These are phyloP conservation scores for Xerocomus amazonicus DNA, from an alignment of 1,284 basidiomycete species.

Conservation along the genomic window DNA sequence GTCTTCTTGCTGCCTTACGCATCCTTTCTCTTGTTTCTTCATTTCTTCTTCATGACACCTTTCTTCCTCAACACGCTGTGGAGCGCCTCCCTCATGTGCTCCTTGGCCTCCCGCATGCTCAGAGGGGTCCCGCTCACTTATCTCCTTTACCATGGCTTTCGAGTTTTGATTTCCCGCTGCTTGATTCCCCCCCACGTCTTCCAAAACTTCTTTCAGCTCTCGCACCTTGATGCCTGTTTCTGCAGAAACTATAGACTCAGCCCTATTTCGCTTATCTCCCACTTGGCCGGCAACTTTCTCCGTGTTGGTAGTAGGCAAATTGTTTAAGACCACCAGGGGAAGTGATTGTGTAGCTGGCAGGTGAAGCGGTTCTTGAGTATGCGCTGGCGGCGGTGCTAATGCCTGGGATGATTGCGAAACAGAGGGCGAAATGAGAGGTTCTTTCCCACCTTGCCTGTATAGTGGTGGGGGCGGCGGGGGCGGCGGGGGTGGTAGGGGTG, in stretches of 20 bases:
- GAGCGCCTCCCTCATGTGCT: slow-evolving; percentile 12
- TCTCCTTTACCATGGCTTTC: not conserved
- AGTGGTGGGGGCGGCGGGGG: slow-evolving; percentile 13
- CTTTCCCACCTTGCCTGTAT: slow-evolving; percentile 5
- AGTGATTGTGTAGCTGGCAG: not conserved
- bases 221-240: not conserved
- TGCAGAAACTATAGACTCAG: not conserved
- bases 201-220: not conserved
- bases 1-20: no score
- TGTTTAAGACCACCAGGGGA: not conserved
- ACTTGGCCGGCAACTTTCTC: not conserved
- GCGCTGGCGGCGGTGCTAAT: not conserved
- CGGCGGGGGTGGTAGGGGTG: slow-evolving; percentile 13
- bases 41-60: slow-evolving; percentile 14
- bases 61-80: slow-evolving; percentile 13
- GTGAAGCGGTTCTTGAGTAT: slow-evolving; percentile 4
- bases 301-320: not conserved
- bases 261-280: slow-evolving; percentile 2
- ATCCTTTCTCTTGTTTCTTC: no score
- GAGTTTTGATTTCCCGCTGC: not conserved
- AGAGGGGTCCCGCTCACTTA: not conserved
- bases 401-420: slow-evolving; percentile 9
- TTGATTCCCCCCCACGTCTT: slow-evolving; percentile 1
- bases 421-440: not conserved
- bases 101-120: slow-evolving; percentile 5